These are phyloP conservation scores for Santalum album DNA, from an alignment of 164 flowering plant genomes.

Conservation along the genomic window DNA sequence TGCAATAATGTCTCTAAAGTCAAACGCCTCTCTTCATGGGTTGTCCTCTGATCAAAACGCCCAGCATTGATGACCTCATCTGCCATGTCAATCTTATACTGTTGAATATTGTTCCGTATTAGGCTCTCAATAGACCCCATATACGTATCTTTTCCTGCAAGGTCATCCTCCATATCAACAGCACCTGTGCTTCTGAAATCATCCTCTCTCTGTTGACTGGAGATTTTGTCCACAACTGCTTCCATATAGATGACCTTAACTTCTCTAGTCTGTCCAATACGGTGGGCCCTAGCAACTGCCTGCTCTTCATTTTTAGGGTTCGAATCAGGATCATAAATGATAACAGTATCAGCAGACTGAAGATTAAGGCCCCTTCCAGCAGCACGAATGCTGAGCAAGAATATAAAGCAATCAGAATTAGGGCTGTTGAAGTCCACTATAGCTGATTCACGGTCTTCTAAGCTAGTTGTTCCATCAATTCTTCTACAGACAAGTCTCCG, in stretches of 20 bases:
- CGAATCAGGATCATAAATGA: constrained; percentile 97
- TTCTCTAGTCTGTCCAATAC: constrained; percentile 95
- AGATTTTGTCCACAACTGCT: constrained; percentile 85
- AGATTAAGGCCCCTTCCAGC: constrained; percentile 98
- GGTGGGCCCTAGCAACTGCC: constrained; percentile 98
- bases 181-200: constrained; percentile 66
- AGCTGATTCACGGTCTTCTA: constrained; percentile 96
- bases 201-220: constrained; percentile 90
- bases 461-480: constrained; percentile 94
- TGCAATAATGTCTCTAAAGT: constrained; percentile 88
- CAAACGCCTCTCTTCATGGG: constrained; percentile 94
- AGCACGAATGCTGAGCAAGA: constrained; percentile 97
- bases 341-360: constrained; percentile 94
- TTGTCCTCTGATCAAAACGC: constrained; percentile 97
- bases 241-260: constrained; percentile 97
- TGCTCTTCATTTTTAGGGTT: constrained; percentile 99
- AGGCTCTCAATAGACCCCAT: constrained; percentile 97
- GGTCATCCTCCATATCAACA: constrained; percentile 88
- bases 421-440: constrained; percentile 87
- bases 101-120: constrained; percentile 93
- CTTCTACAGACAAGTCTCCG: constrained; percentile 79
- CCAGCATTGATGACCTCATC: constrained; percentile 99
- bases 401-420: constrained; percentile 78
- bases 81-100: constrained; percentile 99
- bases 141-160: constrained; percentile 94